phyloP scores from a whole-genome alignment of 176 grass and related monocot species.

The Cocos nucifera region DNA sequence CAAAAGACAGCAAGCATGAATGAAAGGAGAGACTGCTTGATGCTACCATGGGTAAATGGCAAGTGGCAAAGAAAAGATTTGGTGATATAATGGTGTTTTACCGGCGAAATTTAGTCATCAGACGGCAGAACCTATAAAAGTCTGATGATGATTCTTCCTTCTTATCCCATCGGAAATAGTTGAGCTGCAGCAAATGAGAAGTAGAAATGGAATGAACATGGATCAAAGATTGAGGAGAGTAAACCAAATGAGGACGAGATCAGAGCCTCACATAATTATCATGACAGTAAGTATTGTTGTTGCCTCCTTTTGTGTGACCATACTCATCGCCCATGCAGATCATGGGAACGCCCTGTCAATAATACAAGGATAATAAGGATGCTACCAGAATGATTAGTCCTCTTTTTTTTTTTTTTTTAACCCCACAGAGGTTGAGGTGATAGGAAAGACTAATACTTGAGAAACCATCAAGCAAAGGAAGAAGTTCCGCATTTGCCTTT shows the following conservation, averaged over 20 bases:
- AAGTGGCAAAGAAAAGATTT: no score
- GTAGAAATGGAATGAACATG: neutral
- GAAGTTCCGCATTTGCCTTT: slow-evolving; percentile 92
- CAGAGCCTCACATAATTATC: slow-evolving; percentile 53
- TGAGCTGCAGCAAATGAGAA: slow-evolving; percentile 37
- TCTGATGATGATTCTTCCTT: slow-evolving; percentile 56
- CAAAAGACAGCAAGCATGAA: neutral
- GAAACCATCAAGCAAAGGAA: slow-evolving; percentile 92
- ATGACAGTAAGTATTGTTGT: slow-evolving; percentile 99
- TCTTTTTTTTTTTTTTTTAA: no score
- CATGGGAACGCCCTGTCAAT: slow-evolving; percentile 87
- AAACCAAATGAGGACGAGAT: neutral
- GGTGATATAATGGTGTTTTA: slow-evolving; percentile 17
- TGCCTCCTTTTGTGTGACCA: slow-evolving; percentile 91
- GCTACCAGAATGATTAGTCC: no score
- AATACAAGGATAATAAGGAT: neutral
- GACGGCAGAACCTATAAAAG: slow-evolving; percentile 53
- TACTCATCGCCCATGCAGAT: slow-evolving; percentile 97
- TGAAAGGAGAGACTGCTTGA: neutral
- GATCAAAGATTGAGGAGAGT: neutral
- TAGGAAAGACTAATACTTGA: slow-evolving; percentile 36
- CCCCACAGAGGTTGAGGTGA: no score
- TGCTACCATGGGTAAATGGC: neutral
- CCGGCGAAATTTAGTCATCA: slow-evolving; percentile 71
- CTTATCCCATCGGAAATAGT: slow-evolving; percentile 95